Conservation (phyloP, 1,284 basidiomycete genomes). For the Cutaneotrichosporon sp. region DNA sequence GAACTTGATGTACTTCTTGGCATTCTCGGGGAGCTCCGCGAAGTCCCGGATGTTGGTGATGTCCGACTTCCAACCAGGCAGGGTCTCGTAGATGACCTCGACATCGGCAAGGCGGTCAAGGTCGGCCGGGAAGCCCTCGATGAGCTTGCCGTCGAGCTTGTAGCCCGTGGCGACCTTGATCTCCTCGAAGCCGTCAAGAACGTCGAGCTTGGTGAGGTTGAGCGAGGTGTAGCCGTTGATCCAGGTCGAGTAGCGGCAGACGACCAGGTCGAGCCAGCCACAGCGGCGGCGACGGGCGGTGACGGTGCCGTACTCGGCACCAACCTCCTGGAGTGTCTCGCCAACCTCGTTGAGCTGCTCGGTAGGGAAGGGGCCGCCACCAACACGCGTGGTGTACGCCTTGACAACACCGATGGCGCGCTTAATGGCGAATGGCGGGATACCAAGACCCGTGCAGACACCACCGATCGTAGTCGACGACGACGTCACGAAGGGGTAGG, state of each 20-base stretch:
- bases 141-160: constrained; percentile 67
- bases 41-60: constrained; percentile 66
- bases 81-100: constrained; percentile 80
- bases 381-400: constrained; percentile 95
- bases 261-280: constrained; percentile 96
- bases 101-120: constrained; percentile 75
- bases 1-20: constrained; percentile 80
- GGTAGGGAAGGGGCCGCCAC: constrained; percentile 94
- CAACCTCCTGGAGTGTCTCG: constrained; percentile 86
- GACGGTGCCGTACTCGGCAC: constrained; percentile 83
- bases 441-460: constrained; percentile 91
- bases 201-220: constrained; percentile 94
- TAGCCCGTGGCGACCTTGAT: constrained; percentile 87
- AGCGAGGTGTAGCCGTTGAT: constrained; percentile 94
- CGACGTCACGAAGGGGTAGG: constrained; percentile 94
- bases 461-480: constrained; percentile 87
- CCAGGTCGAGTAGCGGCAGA: constrained; percentile 83
- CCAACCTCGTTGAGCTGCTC: constrained; percentile 87
- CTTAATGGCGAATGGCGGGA: constrained; percentile 82
- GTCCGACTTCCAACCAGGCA: constrained; percentile 86
- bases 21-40: constrained; percentile 75
- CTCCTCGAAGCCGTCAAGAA: constrained; percentile 78
- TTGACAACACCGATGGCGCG: constrained; percentile 88
- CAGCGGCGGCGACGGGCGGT: constrained; percentile 88
- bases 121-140: constrained; percentile 87